Conservation (phyloP, 805 yeast species). For the Zygosaccharomyces pseudorouxii region DNA sequence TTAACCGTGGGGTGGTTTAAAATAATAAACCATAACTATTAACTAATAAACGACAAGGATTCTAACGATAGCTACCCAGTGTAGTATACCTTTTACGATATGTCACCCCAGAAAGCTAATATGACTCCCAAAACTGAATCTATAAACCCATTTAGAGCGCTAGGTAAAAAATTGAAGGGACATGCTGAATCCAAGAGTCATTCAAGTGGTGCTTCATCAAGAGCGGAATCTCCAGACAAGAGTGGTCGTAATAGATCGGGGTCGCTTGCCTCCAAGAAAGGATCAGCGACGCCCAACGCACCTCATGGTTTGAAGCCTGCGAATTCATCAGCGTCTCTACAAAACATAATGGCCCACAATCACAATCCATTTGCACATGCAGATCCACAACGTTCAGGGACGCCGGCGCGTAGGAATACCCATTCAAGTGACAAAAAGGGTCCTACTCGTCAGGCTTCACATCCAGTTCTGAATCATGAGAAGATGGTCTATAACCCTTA, state of each 20-base stretch:
- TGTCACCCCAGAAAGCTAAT: slow-evolving; percentile 1
- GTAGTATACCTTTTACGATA: background rate
- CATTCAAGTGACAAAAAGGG: slow-evolving; percentile 1
- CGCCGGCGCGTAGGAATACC: background rate
- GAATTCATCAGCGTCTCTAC: slow-evolving; percentile 26
- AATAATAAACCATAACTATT: background rate
- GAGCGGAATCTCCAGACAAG: slow-evolving; percentile 13
- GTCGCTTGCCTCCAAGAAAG: slow-evolving; percentile 21
- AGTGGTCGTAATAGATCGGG: slow-evolving; percentile 22
- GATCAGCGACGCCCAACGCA: slow-evolving; percentile 10
- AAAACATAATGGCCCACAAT: slow-evolving; percentile 29
- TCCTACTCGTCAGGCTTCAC: slow-evolving; percentile 5
- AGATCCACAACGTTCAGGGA: background rate
- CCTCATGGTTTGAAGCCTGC: slow-evolving; percentile 9
- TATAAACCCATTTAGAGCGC: slow-evolving; percentile 16
- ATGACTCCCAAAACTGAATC: slow-evolving; percentile 12
- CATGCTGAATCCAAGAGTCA: slow-evolving; percentile 6
- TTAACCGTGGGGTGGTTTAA: background rate
- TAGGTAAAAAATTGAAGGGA: slow-evolving; percentile 16
- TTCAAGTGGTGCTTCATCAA: slow-evolving; percentile 6
- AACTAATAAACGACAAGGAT: background rate
- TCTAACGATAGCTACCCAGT: background rate
- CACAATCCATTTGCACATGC: slow-evolving; percentile 27
- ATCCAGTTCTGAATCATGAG: slow-evolving; percentile 20
- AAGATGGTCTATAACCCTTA: slow-evolving; percentile 63